Evolutionary conservation across 805 yeast species (phyloP).

Genomic region (Saccharomycopsis olivae): DNA sequence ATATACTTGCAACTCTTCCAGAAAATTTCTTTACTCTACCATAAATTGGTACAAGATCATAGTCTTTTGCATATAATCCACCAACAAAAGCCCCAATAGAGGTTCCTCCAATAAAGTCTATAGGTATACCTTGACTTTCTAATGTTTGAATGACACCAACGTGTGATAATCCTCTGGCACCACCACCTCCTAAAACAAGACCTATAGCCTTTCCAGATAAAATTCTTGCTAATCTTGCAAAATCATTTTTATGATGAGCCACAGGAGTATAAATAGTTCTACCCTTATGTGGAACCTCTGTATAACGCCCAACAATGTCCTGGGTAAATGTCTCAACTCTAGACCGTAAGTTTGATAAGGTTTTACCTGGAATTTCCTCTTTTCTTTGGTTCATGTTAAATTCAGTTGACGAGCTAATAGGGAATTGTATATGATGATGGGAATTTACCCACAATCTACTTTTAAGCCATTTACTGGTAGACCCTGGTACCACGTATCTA

Average conservation of each 20-base stretch:
- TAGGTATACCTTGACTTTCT: slow-evolving; percentile 87
- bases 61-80: slow-evolving; percentile 87
- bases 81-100: slow-evolving; percentile 95
- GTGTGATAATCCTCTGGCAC: slow-evolving; percentile 91
- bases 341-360: slow-evolving; percentile 22
- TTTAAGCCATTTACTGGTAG: slow-evolving; percentile 77
- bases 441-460: slow-evolving; percentile 83
- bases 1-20: slow-evolving; percentile 66
- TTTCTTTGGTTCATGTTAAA: neutral
- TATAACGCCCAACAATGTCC: slow-evolving; percentile 21
- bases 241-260: slow-evolving; percentile 64
- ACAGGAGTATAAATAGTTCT: slow-evolving; percentile 9
- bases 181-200: slow-evolving; percentile 93
- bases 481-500: slow-evolving; percentile 71
- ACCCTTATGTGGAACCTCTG: slow-evolving; percentile 19
- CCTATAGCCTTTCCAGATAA: slow-evolving; percentile 92
- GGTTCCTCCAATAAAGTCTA: slow-evolving; percentile 92
- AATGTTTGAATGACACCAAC: slow-evolving; percentile 84
- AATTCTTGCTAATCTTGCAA: slow-evolving; percentile 78
- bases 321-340: slow-evolving; percentile 29
- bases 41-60: slow-evolving; percentile 81
- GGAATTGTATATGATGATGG: slow-evolving; percentile 86
- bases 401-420: slow-evolving; percentile 19
- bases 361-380: slow-evolving; percentile 1
- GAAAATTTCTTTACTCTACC: slow-evolving; percentile 85